Evolutionary conservation across 495 filamentous ascomycete species (phyloP), one percentile per base, ranked within the genome.

Genomic region (Podospora pseudocomata): DNA sequence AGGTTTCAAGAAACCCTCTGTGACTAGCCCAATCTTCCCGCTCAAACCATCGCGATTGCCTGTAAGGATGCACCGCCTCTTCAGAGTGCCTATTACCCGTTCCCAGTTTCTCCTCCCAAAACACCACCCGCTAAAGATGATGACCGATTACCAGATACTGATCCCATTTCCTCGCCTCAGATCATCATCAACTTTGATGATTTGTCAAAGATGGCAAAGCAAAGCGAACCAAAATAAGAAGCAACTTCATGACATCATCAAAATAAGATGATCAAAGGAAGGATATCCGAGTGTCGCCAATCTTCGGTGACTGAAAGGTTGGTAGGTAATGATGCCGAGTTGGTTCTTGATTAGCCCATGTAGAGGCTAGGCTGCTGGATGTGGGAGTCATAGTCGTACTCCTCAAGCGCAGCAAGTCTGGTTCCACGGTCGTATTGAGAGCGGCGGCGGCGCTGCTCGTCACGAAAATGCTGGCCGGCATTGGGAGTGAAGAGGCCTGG

Each of bases 381-480:
- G 58, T 78, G 70, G 60, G 75, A 62, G 56, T 83, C 78, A 66
- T 80, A 82, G 49, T 83, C 84, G 68, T 80, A 86, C 73, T 89
- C 87, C 73, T 90, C 87, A n/a, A 86, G 78, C 19, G 84, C 82
- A 5, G 85, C 85, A 66, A 87, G 81, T 58, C 84, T 80, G 56
- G 88, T 91, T 23, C 90, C 90, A 56, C 90, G 89, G 70, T 93
- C 90, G 75, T 84, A 93, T 71, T 91, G 90, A 44, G 90, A 92
- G 58, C 88, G 89, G 68, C 89, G 89, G 63, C 89, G 88, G 67
- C 90, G 89, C 76, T 92, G 89, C 75, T 91, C 89, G 69, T 91
- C 88, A 20, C 90, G 88, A 72, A 87, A 86, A 69, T 90, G 87
- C 72, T 91, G 90, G 44, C 89, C 88, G 32, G 89, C 86, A 54